phyloP scores from a whole-genome alignment of 192 early-diverging fungal genomes.

The Dissophora ornata region DNA sequence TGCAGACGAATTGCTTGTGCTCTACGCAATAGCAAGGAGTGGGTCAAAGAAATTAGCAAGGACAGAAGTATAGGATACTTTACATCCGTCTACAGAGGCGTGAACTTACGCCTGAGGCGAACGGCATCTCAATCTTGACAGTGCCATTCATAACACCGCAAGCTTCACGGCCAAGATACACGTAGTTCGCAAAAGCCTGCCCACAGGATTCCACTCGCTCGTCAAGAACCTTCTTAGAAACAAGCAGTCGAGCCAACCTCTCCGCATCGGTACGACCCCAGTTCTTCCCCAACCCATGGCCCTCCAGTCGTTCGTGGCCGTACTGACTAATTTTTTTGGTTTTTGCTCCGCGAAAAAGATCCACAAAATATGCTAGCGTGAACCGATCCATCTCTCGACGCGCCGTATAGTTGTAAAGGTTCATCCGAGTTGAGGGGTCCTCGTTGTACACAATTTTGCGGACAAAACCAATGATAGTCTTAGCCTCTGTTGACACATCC shows the following conservation, averaged over 20 bases:
- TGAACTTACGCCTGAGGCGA: constrained; percentile 54
- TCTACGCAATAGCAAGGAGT: neutral
- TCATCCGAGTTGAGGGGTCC: constrained; percentile 31
- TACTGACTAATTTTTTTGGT: constrained; percentile 60
- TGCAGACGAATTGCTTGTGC: neutral
- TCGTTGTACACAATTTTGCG: constrained; percentile 41
- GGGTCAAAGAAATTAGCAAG: neutral
- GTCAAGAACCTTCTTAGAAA: constrained; percentile 68
- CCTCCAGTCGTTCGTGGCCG: constrained; percentile 61
- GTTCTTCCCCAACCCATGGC: constrained; percentile 68
- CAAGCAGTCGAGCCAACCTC: constrained; percentile 77
- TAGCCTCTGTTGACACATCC: constrained; percentile 47
- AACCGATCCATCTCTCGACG: constrained; percentile 15
- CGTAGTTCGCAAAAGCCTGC: constrained; percentile 73
- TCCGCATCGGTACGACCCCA: constrained; percentile 70
- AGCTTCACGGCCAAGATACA: constrained; percentile 62
- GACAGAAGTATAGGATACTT: no score
- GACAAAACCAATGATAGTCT: constrained; percentile 27
- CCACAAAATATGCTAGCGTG: constrained; percentile 76
- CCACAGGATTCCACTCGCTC: constrained; percentile 71
- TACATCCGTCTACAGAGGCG: no score
- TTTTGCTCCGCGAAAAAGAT: constrained; percentile 82
- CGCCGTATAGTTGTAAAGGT: constrained; percentile 23
- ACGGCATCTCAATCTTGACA: constrained; percentile 56
- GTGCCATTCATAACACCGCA: constrained; percentile 60